Percentiles rank a stretch among this genome's conserved stretches.
Conservation (phyloP, 257 asterid genomes). For the Forsythia suspensa region DNA sequence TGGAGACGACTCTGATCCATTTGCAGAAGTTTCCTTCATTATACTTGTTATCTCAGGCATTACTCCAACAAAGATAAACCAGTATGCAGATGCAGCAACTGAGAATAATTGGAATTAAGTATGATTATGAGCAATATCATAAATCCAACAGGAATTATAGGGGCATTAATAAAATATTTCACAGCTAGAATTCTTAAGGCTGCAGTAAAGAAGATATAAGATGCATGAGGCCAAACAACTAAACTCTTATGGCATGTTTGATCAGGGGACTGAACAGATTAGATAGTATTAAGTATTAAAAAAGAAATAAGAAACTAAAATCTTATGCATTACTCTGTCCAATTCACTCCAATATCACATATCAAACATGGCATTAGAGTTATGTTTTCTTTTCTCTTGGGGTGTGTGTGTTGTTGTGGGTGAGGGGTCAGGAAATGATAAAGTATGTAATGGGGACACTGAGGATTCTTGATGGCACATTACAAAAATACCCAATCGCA, state of each 20-base stretch:
- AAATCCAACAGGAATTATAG: not conserved
- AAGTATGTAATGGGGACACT: not conserved
- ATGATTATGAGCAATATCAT: not conserved
- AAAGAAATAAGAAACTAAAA: not conserved
- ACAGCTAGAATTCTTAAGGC: not conserved
- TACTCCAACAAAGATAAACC: constrained; percentile 15
- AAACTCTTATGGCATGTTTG: not conserved
- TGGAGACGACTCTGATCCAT: constrained; percentile 59
- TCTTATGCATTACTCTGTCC: not conserved
- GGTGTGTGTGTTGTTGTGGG: not conserved
- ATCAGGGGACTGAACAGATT: not conserved
- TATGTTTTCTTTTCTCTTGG: not conserved
- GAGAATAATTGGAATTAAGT: constrained; percentile 2
- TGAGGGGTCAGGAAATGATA: not conserved
- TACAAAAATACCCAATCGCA: not conserved
- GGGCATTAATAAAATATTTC: not conserved
- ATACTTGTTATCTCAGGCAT: constrained; percentile 40
- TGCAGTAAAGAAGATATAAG: not conserved
- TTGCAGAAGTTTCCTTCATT: constrained; percentile 40
- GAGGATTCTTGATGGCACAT: not conserved
- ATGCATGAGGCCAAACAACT: not conserved
- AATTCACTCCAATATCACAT: not conserved
- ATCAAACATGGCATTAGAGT: not conserved
- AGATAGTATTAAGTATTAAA: not conserved
- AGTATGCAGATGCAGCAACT: constrained; percentile 24